These are phyloP conservation scores for Phytophthora cryptogea DNA, from an alignment of 352 stramenopile genomes.

Conservation along the genomic window DNA sequence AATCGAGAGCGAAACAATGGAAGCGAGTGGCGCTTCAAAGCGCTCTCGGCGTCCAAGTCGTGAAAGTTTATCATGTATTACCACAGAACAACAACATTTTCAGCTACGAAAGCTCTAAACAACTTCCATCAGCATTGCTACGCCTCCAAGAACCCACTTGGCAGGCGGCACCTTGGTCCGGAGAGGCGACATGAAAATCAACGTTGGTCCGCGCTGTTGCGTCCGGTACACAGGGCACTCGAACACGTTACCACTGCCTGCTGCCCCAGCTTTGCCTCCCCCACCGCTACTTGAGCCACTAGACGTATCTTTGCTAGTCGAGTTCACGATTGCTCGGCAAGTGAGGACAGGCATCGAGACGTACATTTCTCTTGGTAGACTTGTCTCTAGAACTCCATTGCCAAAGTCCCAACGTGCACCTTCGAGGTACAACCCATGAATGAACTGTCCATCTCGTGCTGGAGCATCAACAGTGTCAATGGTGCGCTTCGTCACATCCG, in stretches of 20 bases:
- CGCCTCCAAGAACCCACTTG: constrained; percentile 92
- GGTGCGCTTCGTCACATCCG: constrained; percentile 90
- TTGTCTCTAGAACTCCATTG: constrained; percentile 80
- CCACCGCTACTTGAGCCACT: constrained; percentile 16
- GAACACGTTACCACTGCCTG: constrained; percentile 47
- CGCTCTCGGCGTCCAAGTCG: not conserved
- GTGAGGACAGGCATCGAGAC: constrained; percentile 92
- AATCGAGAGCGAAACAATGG: constrained; percentile 1
- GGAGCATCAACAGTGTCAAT: constrained; percentile 80
- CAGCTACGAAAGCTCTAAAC: constrained; percentile 36
- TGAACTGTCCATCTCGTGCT: constrained; percentile 90
- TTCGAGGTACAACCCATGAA: constrained; percentile 90
- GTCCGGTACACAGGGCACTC: constrained; percentile 93
- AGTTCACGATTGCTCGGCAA: constrained; percentile 68
- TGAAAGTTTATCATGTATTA: not conserved
- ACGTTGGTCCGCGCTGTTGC: constrained; percentile 88
- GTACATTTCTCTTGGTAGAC: constrained; percentile 91
- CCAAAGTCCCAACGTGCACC: constrained; percentile 88
- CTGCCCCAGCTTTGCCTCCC: constrained; percentile 15
- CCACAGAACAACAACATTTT: not conserved
- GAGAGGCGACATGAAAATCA: constrained; percentile 88
- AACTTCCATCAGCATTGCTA: constrained; percentile 91
- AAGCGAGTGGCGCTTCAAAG: not conserved
- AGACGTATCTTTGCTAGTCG: constrained; percentile 41
- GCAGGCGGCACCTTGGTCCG: constrained; percentile 84